phyloP scores from a whole-genome alignment of 805 yeast species.

The Zygotorulaspora danielsina region DNA sequence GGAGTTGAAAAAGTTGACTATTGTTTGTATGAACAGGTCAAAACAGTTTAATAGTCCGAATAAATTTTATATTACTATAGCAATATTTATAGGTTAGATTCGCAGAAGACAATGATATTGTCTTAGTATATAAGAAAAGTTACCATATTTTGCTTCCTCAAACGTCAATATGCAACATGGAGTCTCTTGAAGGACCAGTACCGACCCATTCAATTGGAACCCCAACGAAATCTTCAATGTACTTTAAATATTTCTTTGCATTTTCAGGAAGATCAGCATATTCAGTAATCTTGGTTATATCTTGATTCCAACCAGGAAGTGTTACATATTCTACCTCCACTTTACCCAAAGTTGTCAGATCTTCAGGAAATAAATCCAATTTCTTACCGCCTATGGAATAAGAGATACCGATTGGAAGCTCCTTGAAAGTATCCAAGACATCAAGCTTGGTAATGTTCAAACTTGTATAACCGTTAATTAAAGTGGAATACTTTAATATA shows the following conservation, averaged over 20 bases:
- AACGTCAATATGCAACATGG: conserved; percentile 65
- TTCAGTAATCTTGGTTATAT: conserved; percentile 64
- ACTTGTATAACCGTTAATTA: conserved; percentile 92
- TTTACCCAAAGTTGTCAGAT: conserved; percentile 70
- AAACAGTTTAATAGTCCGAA: conserved; percentile 1
- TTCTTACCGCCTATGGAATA: conserved; percentile 76
- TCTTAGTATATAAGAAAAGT: too few species aligned
- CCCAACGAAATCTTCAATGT: conserved; percentile 75
- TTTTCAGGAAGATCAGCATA: conserved; percentile 82
- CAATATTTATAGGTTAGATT: conserved; percentile 1
- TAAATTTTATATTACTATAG: conserved; percentile 1
- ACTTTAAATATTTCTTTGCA: conserved; percentile 79
- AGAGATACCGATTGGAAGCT: conserved; percentile 81
- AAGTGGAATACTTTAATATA: conserved; percentile 83
- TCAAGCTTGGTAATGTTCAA: conserved; percentile 94
- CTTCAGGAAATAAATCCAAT: conserved; percentile 86
- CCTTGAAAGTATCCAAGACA: conserved; percentile 85
- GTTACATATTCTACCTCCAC: conserved; percentile 91
- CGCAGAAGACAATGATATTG: too few species aligned
- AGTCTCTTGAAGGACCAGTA: conserved; percentile 95
- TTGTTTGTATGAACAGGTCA: conserved; percentile 40
- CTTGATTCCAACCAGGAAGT: conserved; percentile 90
- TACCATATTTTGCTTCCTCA: too few species aligned
- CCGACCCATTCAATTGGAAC: conserved; percentile 97
- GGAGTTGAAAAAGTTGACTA: conserved; percentile 47